Percentiles rank a stretch among this genome's conserved stretches.
These are phyloP conservation scores for Xylaria sp. DNA, from an alignment of 2,329 filamentous ascomycete species.

Conservation along the genomic window DNA sequence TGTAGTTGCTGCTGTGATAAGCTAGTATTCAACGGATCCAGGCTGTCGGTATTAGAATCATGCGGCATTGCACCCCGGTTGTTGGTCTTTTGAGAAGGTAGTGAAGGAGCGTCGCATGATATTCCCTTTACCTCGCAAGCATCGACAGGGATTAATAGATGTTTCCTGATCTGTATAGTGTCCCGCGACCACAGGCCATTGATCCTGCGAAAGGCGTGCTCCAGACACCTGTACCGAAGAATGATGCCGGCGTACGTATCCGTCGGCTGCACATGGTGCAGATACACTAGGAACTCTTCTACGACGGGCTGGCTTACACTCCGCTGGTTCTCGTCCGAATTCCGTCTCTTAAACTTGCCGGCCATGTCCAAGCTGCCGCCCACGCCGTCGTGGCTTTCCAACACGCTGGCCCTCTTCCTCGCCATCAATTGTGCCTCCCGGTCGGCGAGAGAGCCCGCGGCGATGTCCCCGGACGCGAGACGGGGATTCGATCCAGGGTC, in stretches of 20 bases:
- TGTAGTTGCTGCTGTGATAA: constrained; percentile 27
- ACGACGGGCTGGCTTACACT: constrained; percentile 51
- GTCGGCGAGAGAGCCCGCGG: constrained; percentile 48
- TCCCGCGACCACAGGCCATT: constrained; percentile 96
- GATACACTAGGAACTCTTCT: constrained; percentile 77
- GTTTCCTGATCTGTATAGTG: constrained; percentile 76
- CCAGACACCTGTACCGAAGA: constrained; percentile 81
- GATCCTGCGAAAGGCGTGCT: constrained; percentile 74
- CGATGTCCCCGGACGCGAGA: constrained; percentile 45
- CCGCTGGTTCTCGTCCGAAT: constrained; percentile 56
- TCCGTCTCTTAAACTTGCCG: constrained; percentile 59
- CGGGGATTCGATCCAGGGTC: constrained; percentile 37
- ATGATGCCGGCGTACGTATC: constrained; percentile 91
- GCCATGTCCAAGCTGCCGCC: constrained; percentile 53
- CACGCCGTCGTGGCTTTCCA: constrained; percentile 57
- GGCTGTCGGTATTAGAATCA: constrained; percentile 26
- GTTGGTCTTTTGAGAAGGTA: constrained; percentile 41
- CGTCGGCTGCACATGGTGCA: constrained; percentile 74
- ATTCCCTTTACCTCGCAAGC: constrained; percentile 79
- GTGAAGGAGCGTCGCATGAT: constrained; percentile 51
- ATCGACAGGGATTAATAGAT: constrained; percentile 80
- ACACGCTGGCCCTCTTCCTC: constrained; percentile 52
- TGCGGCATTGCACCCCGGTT: constrained; percentile 48
- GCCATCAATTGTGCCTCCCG: constrained; percentile 51
- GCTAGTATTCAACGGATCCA: constrained; percentile 18